Conservation (phyloP, 2,329 filamentous ascomycete genomes). For the Aspergillus cejpii region DNA sequence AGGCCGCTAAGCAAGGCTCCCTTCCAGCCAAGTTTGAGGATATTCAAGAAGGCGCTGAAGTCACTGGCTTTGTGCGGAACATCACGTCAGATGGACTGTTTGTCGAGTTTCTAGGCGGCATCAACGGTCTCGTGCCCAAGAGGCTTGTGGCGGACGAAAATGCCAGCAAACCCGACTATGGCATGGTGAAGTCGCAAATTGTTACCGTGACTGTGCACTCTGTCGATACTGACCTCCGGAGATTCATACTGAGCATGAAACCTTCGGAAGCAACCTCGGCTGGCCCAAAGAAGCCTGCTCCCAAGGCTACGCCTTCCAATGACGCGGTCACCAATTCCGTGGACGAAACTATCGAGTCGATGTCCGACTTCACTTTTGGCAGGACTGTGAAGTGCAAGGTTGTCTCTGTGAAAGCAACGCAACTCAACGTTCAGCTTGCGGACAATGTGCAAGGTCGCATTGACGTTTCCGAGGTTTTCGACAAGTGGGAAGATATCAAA, state of each 20-base stretch:
- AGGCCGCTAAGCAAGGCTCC: slow-evolving; percentile 63
- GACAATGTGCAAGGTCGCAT: slow-evolving; percentile 89
- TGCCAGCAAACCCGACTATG: slow-evolving; percentile 64
- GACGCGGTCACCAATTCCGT: slow-evolving; percentile 50
- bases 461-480: slow-evolving; percentile 84
- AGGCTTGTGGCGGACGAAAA: slow-evolving; percentile 67
- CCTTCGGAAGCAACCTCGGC: slow-evolving; percentile 46
- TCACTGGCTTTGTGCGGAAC: slow-evolving; percentile 77
- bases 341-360: slow-evolving; percentile 56
- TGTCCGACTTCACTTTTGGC: slow-evolving; percentile 69
- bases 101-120: slow-evolving; percentile 72
- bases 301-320: slow-evolving; percentile 35
- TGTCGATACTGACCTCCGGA: slow-evolving; percentile 61
- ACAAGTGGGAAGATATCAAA: slow-evolving; percentile 77
- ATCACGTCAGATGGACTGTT: slow-evolving; percentile 76
- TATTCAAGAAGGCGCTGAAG: slow-evolving; percentile 59
- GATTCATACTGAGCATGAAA: slow-evolving; percentile 61
- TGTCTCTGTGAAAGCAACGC: slow-evolving; percentile 79
- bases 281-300: slow-evolving; percentile 28
- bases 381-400: slow-evolving; percentile 69
- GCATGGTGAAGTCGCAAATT: slow-evolving; percentile 68
- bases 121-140: slow-evolving; percentile 75
- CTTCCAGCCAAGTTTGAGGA: slow-evolving; percentile 68
- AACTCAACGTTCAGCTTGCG: slow-evolving; percentile 82
- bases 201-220: slow-evolving; percentile 65